These are phyloP conservation scores for Eucalyptus victrix DNA, from an alignment of 345 rosid species.

Conservation along the genomic window DNA sequence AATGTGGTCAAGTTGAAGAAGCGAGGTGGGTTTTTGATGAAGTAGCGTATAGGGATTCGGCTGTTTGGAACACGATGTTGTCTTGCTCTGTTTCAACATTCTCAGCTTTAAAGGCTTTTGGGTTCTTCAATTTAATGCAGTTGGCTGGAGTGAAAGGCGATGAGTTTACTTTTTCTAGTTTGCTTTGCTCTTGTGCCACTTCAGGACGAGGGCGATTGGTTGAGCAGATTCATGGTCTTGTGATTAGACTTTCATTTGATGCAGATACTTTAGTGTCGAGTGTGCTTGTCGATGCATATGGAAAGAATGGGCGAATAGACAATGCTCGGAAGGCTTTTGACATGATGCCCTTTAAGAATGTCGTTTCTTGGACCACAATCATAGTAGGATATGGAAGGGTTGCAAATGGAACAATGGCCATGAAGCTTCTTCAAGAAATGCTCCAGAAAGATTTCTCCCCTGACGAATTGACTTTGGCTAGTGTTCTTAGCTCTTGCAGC, in stretches of 20 bases:
- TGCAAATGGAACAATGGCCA: conserved; percentile 38
- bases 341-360: conserved; percentile 35
- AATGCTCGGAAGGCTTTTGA: conserved; percentile 43
- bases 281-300: conserved; percentile 51
- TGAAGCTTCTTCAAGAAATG: conserved; percentile 38
- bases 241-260: conserved; percentile 27
- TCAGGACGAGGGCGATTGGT: conserved; percentile 21
- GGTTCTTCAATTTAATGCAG: conserved; percentile 29
- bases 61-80: conserved; percentile 52
- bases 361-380: conserved; percentile 64
- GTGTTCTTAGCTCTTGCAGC: conserved; percentile 49
- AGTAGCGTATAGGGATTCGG: conserved; percentile 29
- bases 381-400: conserved; percentile 45
- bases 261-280: conserved; percentile 41
- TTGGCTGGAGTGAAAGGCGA: conserved; percentile 27
- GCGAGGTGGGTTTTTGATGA: conserved; percentile 32
- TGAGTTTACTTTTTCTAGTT: conserved; percentile 44
- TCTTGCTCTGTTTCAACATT: conserved; percentile 39
- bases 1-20: conserved; percentile 36
- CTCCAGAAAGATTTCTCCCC: conserved; percentile 21
- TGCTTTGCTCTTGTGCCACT: conserved; percentile 28
- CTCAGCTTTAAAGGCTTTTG: conserved; percentile 29
- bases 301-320: conserved; percentile 20
- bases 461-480: conserved; percentile 51
- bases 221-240: conserved; percentile 39